Base-by-base conservation (phyloP, 164 flowering plant species). In the Taxillus chinensis region DNA sequence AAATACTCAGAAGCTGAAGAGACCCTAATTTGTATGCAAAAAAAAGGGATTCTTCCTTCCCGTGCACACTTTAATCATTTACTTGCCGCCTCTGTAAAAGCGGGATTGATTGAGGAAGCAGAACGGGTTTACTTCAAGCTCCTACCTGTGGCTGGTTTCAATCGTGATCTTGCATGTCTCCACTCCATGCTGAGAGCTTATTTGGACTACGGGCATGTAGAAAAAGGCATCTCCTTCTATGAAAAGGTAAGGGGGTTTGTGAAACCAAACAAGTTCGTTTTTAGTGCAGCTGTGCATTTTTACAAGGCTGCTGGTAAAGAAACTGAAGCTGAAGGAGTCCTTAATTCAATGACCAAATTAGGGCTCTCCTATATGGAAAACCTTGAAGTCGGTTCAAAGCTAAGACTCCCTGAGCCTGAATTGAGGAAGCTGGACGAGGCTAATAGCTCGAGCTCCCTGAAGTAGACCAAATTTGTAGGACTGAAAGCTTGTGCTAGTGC, bases 251-350 rank as follows among this genome's bases (percentile, higher is more conserved):
- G 64, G 3, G 65, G 64, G 53, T 68, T 60, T 61, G 71, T 73
- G 8, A 65, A 76, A 67, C 66, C 78, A n/a, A 90, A 86, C 71
- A 67, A 73, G 63, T 87, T 83, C 73, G 70, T 84, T 7, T 68
- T 82, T 74, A 92, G 92, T 75, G 85, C 89, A 10, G 89, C 84
- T 38, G 82, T 83, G 68, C 87, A 82, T 65, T 76, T 87, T 41
- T 92, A 86, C 74, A 78, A 68, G 68, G 67, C 71, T 45, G 77
- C 64, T 14, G 85, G 86, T 50, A 73, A 73, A 64, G 77, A 77
- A 56, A 14, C 5, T 3, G 66, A 74, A 71, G 92, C 89, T 53
- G 68, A 70, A 61, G 65, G 41, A 64, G n/a, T 83, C 66, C 62
- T 84, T 59, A 69, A 73, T 68, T 81, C 72, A 50, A 85, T 91